Conservation (phyloP, 306 rosid species). For the Bauhinia variegata region DNA sequence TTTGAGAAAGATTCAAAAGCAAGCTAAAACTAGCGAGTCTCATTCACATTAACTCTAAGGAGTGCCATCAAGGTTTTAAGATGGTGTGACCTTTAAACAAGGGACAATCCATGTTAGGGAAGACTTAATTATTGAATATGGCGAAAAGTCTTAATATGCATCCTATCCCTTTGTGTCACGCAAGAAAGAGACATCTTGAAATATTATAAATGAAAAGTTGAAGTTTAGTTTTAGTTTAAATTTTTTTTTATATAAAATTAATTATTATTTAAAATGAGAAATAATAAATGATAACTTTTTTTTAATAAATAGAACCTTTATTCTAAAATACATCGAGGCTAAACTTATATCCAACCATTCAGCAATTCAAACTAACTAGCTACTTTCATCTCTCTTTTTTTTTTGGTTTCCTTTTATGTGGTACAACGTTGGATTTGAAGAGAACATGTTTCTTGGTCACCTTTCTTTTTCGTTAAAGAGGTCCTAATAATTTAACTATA, state of each 20-base stretch:
- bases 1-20: slow-evolving; percentile 10
- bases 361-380: slow-evolving; percentile 3
- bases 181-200: slow-evolving; percentile 37
- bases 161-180: slow-evolving; percentile 54
- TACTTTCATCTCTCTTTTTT: not conserved
- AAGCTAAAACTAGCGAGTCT: slow-evolving; percentile 40
- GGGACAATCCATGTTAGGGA: slow-evolving; percentile 34
- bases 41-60: slow-evolving; percentile 24
- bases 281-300: no score
- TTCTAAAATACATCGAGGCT: no score
- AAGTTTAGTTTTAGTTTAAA: no score
- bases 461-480: slow-evolving; percentile 33
- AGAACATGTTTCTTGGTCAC: slow-evolving; percentile 7
- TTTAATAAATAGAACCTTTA: no score
- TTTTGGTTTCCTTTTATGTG: slow-evolving; percentile 21
- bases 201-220: slow-evolving; percentile 35
- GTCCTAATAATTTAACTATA: slow-evolving; percentile 34
- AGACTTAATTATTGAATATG: slow-evolving; percentile 24
- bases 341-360: slow-evolving; percentile 27
- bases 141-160: slow-evolving; percentile 53
- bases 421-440: slow-evolving; percentile 25
- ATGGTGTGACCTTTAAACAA: slow-evolving; percentile 55
- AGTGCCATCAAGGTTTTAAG: slow-evolving; percentile 35
- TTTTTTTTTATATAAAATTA: no score
- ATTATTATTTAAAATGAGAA: no score